Base-by-base conservation (phyloP, 352 stramenopile genomes). In the Pythium aquatile region DNA sequence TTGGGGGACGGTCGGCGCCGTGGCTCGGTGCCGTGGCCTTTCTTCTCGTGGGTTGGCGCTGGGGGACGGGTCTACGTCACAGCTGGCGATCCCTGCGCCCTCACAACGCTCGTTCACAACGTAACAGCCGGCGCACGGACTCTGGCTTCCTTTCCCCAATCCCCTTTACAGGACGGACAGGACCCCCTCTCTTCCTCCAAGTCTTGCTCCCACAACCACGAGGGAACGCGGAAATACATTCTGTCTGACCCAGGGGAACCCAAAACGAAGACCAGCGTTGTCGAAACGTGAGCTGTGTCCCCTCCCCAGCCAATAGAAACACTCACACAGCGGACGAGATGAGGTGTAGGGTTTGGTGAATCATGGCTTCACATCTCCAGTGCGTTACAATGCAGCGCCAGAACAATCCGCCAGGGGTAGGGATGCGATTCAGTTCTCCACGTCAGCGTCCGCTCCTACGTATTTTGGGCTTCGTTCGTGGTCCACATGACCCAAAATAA, bases 241-340 rank as follows among this genome's bases (percentile, higher is more conserved):
- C 44, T 51, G 44, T 51, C 24, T 51, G 37, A 42, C 37, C 37
- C 44, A 26, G 9, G 0, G 20, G 44, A 51, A 30, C 44, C 44
- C 44, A 51, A 51, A 51, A 51, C 5, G 17, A 30, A 51, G 17
- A 49, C 9, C 35, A 39, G 32, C 28, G 59, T 66, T 37, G 61
- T 62, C 30, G 17, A 44, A 16, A 68, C 61, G 61, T 32, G 37
- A 24, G 42, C 14, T 30, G 61, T 63, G 61, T 63, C 61, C 46
- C 61, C 61, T 68, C 54, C 54, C 42, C 54, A 29, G 42, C 61
- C 61, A 68, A 68, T 68, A n/a, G 42, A 8, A 46, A 44, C 32
- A 8, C 13, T 4, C 4, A 5, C 24, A 11, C 16, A 61, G 40
- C 44, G 60, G 53, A 39, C 32, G 39, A 37, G 54, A 29, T 49